Base-by-base conservation (phyloP, 306 rosid genomes). In the Styphnolobium japonicum region DNA sequence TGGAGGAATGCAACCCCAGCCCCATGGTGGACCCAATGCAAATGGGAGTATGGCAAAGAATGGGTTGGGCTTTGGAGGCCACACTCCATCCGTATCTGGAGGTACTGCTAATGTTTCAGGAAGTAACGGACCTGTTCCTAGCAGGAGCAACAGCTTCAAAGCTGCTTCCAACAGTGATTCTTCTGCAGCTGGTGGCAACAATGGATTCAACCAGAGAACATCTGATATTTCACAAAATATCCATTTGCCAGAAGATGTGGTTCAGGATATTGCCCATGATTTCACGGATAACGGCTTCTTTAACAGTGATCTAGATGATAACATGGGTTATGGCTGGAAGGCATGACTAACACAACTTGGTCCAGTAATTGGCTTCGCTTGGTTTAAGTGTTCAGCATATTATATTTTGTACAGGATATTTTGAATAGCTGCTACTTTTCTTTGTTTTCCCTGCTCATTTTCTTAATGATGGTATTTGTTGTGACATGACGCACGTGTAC, bases 81-180 rank as follows among this genome's bases (percentile, higher is more conserved):
- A 84, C 81, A 29, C 79, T 75, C 80, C 90, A 37, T 71, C 82
- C 4, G 52, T 85, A 2, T 34, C 80, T 40, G 83, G 83, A 57
- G 82, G 88, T 25, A 76, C 91, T 56, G 71, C 88, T 75, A 88
- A 68, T 71, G 82, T 76, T 53, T 58, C 85, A 0, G 94, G 88
- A 71, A 81, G 88, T 70, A 90, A 88, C 6, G 88, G 89, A 51
- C 88, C 89, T 76, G 86, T 86, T 16, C 89, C 98, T 1, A 84
- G n/a, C n/a, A n/a, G 99, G 85, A 96, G 90, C 73, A 93, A 90
- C 84, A 93, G 99, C 76, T 96, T 96, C 90, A 93, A 93, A 86
- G 89, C 90, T n/a, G 88, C 93, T 31, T 91, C 98, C 48, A 96
- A 82, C 82, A 93, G 90, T 39, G 98, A 92, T 81, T 85, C 94